Base-by-base conservation (phyloP, 208 protist genomes). In the Trypanosomatidae sp. region DNA sequence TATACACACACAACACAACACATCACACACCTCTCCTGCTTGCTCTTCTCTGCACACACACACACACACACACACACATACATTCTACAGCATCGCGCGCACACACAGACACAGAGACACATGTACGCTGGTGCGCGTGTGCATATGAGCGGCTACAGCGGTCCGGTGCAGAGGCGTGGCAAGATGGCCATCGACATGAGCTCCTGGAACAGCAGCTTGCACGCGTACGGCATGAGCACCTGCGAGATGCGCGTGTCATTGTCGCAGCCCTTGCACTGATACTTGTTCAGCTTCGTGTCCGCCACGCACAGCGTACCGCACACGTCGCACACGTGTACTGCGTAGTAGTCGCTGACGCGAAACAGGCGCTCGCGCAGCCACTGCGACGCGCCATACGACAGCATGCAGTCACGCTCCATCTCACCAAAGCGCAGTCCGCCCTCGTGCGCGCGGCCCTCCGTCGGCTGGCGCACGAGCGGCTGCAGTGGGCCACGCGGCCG, bases 341-440 rank as follows among this genome's bases (percentile, higher is more conserved):
- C 71, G 72, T 97, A 99, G 11, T 86, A 69, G 77, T 99, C 98
- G 19, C 85, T 97, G 11, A 80, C 88, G 18, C 96, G 58, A 78
- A 99, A 97, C 6, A 99, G 78, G 5, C 98, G 71, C 74, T 99
- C 97, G 24, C 94, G 83, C 13, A 99, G 69, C 25, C 99, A 85
- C 53, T 86, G 70, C 30, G 82, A 75, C 7, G 96, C 79, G 37
- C 97, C 96, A 67, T 98, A 97, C 22, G 86, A 85, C 33, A 97
- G 77, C 61, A 99, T 88, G 76, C 98, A 99, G 79, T 99, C 98
- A 26, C 97, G 71, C 66, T 99, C 98, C 98, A 99, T 99, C 78
- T 99, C 98, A 24, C 98, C 98, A n/a, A 99, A 72, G 41, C 98
- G 84, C 41, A 99, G 77, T 15, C 98, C 98, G 52, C 98, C 98